phyloP scores from a whole-genome alignment of 208 protist species.

The Trypanosoma theileri region DNA sequence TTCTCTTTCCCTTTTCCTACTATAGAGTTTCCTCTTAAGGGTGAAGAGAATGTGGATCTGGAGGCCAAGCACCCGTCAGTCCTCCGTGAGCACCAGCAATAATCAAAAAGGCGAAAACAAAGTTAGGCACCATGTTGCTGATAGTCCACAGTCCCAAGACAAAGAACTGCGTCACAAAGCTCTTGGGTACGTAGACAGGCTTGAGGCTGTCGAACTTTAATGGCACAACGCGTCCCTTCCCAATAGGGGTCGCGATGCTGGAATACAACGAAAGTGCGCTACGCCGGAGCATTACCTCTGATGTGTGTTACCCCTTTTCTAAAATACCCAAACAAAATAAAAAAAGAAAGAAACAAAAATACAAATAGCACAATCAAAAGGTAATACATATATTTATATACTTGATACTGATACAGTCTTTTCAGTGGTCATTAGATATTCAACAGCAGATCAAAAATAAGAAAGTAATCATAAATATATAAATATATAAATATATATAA shows the following conservation, averaged over 20 bases:
- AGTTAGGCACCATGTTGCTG: slow-evolving; percentile 79
- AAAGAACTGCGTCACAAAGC: slow-evolving; percentile 78
- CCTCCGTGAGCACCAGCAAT: slow-evolving; percentile 81
- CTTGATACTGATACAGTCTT: too few species aligned
- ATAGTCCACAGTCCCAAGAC: slow-evolving; percentile 79
- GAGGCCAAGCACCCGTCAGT: slow-evolving; percentile 76
- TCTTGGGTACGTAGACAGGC: slow-evolving; percentile 77
- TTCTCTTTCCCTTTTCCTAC: too few species aligned
- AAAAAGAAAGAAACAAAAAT: slow-evolving; percentile 12
- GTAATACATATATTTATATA: slow-evolving; percentile 10
- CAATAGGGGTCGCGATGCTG: slow-evolving; percentile 59
- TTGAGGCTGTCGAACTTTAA: slow-evolving; percentile 80
- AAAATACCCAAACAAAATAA: not conserved
- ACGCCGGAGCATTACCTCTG: slow-evolving; percentile 63
- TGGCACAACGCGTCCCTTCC: slow-evolving; percentile 79
- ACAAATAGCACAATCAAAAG: not conserved
- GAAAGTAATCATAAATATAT: not conserved
- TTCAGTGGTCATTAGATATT: too few species aligned
- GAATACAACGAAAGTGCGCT: slow-evolving; percentile 52
- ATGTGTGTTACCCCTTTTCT: not conserved
- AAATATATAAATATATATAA: not conserved
- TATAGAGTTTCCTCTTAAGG: slow-evolving; percentile 33
- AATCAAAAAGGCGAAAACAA: slow-evolving; percentile 67
- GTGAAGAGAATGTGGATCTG: slow-evolving; percentile 82
- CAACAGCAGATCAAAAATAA: slow-evolving; percentile 16